Conservation (phyloP, 116 monocot genomes). For the Iris pallida region DNA sequence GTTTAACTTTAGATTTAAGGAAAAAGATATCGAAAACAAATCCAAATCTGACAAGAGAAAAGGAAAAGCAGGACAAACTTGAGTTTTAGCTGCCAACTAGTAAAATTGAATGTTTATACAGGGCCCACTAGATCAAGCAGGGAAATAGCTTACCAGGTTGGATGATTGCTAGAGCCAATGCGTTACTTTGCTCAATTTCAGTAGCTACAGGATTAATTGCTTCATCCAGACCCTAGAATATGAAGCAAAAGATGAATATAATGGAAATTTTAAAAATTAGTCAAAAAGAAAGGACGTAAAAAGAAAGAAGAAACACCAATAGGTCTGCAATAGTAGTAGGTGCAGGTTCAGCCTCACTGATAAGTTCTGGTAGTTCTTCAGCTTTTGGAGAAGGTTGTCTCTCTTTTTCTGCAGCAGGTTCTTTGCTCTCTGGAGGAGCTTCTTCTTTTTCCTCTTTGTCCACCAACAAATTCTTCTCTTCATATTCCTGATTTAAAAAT, state of each 20-base stretch:
- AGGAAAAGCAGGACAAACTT: background rate
- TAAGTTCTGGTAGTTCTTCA: slow-evolving; percentile 29
- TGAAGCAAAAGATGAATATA: background rate
- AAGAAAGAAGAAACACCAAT: slow-evolving; percentile 30
- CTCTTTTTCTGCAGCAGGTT: slow-evolving; percentile 23
- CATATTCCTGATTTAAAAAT: slow-evolving; percentile 44
- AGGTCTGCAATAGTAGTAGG: slow-evolving; percentile 50
- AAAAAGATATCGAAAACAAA: background rate
- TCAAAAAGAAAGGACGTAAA: background rate
- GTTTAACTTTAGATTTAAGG: background rate
- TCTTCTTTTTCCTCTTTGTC: slow-evolving; percentile 56
- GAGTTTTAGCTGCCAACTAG: background rate
- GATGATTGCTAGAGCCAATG: slow-evolving; percentile 75
- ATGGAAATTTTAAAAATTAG: background rate
- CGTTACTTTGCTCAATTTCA: slow-evolving; percentile 81
- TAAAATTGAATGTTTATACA: too few relatives aligned
- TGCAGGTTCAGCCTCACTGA: slow-evolving; percentile 23
- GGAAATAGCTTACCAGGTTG: slow-evolving; percentile 34
- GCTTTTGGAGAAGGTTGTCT: slow-evolving; percentile 19
- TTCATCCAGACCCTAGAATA: slow-evolving; percentile 51
- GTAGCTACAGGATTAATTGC: slow-evolving; percentile 51
- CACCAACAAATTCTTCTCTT: slow-evolving; percentile 43
- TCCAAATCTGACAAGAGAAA: background rate
- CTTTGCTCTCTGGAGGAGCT: slow-evolving; percentile 22
- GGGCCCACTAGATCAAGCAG: background rate